Base-by-base conservation (phyloP, 208 protist species). In the Balamuthia mandrillaris region DNA sequence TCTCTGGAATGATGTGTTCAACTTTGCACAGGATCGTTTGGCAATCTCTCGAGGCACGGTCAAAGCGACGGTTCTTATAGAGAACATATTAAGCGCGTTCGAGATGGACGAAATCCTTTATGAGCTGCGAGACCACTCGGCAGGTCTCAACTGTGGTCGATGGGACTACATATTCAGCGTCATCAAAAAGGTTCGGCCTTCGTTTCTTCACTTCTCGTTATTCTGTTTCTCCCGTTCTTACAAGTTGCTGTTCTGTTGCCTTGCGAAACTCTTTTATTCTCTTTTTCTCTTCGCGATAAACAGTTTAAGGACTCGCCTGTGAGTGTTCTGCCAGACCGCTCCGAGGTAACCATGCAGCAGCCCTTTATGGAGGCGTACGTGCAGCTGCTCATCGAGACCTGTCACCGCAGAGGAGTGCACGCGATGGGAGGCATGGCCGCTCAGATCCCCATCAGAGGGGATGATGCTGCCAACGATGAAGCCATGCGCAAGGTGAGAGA, bases 131-230 rank as follows among this genome's bases (percentile, higher is more conserved):
- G 86, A 94, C 3, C 91, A 94, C 70, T 88, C 63, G 18, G 88
- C 91, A 16, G 88, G 88, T 75, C 85, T 94, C 41, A 94, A 94
- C 86, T 93, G 91, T 89, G 91, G 91, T 37, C 47, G 91, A 5
- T 94, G 91, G 91, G 91, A 94, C 86, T 94, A 94, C 65, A 92
- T 94, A 35, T 93, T 94, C 51, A 90, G 72, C 66, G 58, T 88
- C 37, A 94, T 94, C 75, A 92, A 93, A 39, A 93, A 92, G 16
- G 87, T 93, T 58, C 56, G 82, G 7, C 58, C 7, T 16, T 41
- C 21, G n/a, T 24, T 0, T 2, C 27, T 41, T 6, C 31, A n/a
- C n/a, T 6, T 29, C 10, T 21, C 21, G 14, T 52, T 61, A 21
- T 16, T 24, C 51, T 21, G 5, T 10, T 52, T 10, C 47, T 10